Base-by-base conservation (phyloP, 495 filamentous ascomycete species). In the Friedmanniomyces simplex region DNA sequence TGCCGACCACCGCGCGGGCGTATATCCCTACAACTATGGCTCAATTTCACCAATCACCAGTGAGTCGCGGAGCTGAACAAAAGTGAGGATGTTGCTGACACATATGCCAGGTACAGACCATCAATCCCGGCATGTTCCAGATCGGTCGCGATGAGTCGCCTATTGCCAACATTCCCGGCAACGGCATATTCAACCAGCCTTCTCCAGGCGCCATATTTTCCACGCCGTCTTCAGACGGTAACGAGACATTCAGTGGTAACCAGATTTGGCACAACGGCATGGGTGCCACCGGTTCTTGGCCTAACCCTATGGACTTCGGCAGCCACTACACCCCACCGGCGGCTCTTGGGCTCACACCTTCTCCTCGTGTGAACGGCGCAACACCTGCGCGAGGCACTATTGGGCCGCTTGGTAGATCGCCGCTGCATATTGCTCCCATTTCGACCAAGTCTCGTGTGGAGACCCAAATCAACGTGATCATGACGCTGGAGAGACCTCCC, bases 401-500 rank as follows among this genome's bases (percentile, higher is more conserved):
- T 34, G 65, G 37, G 72, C 69, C 22, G 71, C 41, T 68, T 82
- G 36, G 78, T 71, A 10, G 55, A 54, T 58, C 60, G 14, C 60
- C 56, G 16, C 43, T 64, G 7, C 48, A 63, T 42, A 76, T 89
- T 48, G 80, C 85, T 58, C 81, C 82, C 1, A 84, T 82, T 2
- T 81, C 84, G 11, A 67, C 79, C 54, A 97, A 96, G 71, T 95
- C 91, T 18, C 81, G 91, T 10, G 91, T 97, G 18, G 91, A 97
- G 73, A 97, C 91, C 0, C 91, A 97, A 66, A 95, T 96, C 57
- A 82, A 83, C 1, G 84, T 96, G 59, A 81, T 79, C 61, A 73
- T 96, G 59, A 86, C 83, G 2, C 72, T 96, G 7, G 80, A 77
- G 51, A 81, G 85, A 12, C 71, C 90, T 48, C 91, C 91, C 1